phyloP scores from a whole-genome alignment of 2,329 filamentous ascomycete species.

The Cladophialophora yegresii region DNA sequence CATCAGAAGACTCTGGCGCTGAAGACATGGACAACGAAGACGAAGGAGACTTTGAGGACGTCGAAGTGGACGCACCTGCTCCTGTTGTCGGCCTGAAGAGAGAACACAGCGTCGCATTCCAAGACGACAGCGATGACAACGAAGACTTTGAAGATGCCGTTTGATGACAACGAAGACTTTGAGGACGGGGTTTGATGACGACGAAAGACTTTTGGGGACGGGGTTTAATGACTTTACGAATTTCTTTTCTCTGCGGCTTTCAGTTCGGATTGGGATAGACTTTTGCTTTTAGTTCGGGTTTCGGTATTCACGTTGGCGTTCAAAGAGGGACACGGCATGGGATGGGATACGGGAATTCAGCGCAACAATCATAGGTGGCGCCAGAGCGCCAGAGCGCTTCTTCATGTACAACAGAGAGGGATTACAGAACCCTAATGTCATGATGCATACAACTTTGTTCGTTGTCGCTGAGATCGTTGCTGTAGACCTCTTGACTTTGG shows the following conservation, averaged over 20 bases:
- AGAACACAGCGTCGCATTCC: constrained; percentile 20
- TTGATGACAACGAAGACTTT: constrained; percentile 36
- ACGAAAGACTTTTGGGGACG: constrained; percentile 38
- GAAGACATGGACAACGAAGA: constrained; percentile 35
- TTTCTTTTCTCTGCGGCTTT: not conserved
- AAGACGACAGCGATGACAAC: constrained; percentile 36
- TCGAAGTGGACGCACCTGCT: constrained; percentile 18
- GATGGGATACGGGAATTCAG: not conserved
- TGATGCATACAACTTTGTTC: not conserved
- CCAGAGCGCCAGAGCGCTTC: constrained; percentile 7
- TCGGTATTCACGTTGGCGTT: not conserved
- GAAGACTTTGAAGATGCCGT: constrained; percentile 38
- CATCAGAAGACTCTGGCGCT: constrained; percentile 30
- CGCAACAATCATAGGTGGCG: not conserved
- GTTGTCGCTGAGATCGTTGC: not conserved
- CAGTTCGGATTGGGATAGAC: not conserved
- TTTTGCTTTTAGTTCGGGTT: not conserved
- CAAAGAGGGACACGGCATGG: not conserved
- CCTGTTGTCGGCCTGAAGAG: constrained; percentile 32
- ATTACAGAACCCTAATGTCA: not conserved
- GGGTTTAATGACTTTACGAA: constrained; percentile 19
- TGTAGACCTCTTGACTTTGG: not conserved
- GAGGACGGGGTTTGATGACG: constrained; percentile 37
- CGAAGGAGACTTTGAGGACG: constrained; percentile 37
- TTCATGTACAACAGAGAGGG: not conserved